Evolutionary conservation across 2,329 filamentous ascomycete species (phyloP).

Genomic region (Scytalidium sp.): DNA sequence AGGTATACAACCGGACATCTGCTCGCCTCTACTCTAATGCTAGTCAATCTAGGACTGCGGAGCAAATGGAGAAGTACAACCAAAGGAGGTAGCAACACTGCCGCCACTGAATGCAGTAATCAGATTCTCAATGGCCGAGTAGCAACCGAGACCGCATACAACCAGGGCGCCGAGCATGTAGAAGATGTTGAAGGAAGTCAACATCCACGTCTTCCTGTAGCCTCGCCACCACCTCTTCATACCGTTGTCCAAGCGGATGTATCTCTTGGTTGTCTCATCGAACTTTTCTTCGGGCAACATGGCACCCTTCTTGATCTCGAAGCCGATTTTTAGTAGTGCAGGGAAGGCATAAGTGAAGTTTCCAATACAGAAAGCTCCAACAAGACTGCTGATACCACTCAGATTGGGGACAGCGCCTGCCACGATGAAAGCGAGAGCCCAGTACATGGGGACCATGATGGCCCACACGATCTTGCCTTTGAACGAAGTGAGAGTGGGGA

Average conservation of each 20-base stretch:
- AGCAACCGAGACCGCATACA: slow-evolving; percentile 35
- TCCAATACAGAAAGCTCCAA: slow-evolving; percentile 51
- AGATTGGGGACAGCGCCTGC: slow-evolving; percentile 52
- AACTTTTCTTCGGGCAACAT: slow-evolving; percentile 40
- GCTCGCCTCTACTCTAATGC: too few species aligned
- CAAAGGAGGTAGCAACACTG: slow-evolving; percentile 11
- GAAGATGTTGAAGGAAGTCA: slow-evolving; percentile 34
- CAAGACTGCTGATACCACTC: slow-evolving; percentile 40
- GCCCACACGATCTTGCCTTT: slow-evolving; percentile 35
- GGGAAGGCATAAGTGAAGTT: slow-evolving; percentile 58
- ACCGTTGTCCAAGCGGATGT: slow-evolving; percentile 30
- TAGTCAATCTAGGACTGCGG: too few species aligned
- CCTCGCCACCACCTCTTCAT: slow-evolving; percentile 38
- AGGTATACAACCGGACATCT: too few species aligned
- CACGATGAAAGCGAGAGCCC: slow-evolving; percentile 53
- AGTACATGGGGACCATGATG: slow-evolving; percentile 51
- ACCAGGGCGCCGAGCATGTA: slow-evolving; percentile 35
- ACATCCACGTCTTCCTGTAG: slow-evolving; percentile 26
- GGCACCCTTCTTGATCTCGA: slow-evolving; percentile 40
- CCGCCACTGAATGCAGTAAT: slow-evolving; percentile 20
- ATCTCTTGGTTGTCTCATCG: slow-evolving; percentile 30
- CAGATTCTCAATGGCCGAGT: slow-evolving; percentile 34
- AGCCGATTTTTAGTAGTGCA: slow-evolving; percentile 38
- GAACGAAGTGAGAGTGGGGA: slow-evolving; percentile 29
- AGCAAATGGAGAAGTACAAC: slow-evolving; percentile 15